Conservation (phyloP, 345 rosid genomes). For the Kernera saxatilis region DNA sequence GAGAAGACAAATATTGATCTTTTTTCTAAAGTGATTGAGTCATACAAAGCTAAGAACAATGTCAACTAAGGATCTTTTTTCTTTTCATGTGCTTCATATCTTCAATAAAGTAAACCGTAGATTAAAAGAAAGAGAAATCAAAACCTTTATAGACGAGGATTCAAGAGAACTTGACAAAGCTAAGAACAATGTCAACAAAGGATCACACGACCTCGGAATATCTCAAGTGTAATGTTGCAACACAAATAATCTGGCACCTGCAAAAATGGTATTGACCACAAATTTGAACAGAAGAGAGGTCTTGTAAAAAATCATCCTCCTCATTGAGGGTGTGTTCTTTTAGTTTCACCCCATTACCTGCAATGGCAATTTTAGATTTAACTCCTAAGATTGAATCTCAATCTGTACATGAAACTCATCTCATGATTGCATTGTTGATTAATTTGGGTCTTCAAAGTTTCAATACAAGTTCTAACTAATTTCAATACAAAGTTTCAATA, state of each 20-base stretch:
- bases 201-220: conserved; percentile 85
- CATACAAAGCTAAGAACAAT: background rate
- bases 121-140: background rate
- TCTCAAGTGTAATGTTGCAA: conserved; percentile 85
- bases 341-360: too few species aligned
- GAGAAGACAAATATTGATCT: conserved; percentile 50
- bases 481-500: too few species aligned
- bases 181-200: too few species aligned
- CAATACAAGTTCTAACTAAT: too few species aligned
- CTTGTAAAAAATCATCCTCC: background rate
- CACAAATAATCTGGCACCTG: conserved; percentile 94
- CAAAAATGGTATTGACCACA: background rate
- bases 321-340: too few species aligned
- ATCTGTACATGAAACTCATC: too few species aligned
- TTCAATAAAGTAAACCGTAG: background rate
- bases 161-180: conserved; percentile 46
- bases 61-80: background rate
- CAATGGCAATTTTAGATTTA: too few species aligned
- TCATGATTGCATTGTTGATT: too few species aligned
- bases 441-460: too few species aligned
- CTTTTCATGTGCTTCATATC: background rate
- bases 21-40: background rate
- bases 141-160: conserved; percentile 48
- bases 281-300: background rate
- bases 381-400: too few species aligned